Conservation (phyloP, 2,329 filamentous ascomycete species). For the Neonectria neomacrospora region DNA sequence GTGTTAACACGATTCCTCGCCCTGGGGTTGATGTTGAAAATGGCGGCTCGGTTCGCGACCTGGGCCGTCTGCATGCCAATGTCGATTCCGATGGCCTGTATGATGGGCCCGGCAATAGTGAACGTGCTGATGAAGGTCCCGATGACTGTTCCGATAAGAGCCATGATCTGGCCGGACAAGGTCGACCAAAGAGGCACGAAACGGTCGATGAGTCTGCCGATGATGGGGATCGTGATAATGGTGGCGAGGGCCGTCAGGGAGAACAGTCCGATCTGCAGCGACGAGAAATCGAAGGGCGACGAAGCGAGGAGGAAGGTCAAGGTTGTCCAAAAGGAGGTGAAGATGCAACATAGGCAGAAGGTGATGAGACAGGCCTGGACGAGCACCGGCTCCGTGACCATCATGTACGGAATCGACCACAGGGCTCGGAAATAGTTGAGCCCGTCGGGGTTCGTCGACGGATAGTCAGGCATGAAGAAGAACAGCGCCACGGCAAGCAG, state of each 20-base stretch:
- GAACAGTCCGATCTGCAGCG: slow-evolving; percentile 79
- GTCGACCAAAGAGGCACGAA: slow-evolving; percentile 76
- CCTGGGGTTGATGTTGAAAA: slow-evolving; percentile 77
- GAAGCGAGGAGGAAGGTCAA: slow-evolving; percentile 81
- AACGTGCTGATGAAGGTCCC: slow-evolving; percentile 76
- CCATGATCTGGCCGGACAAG: slow-evolving; percentile 68
- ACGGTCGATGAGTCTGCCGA: slow-evolving; percentile 74
- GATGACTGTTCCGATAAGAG: slow-evolving; percentile 70
- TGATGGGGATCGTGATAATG: slow-evolving; percentile 75
- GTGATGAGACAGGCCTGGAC: slow-evolving; percentile 75
- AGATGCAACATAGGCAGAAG: slow-evolving; percentile 66
- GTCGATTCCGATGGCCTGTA: slow-evolving; percentile 78
- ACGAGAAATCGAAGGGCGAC: slow-evolving; percentile 74
- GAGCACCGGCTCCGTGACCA: slow-evolving; percentile 73
- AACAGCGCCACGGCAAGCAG: slow-evolving; percentile 73
- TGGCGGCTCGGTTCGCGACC: slow-evolving; percentile 76
- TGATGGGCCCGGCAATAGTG: slow-evolving; percentile 75
- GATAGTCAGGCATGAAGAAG: slow-evolving; percentile 84
- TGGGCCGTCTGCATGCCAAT: slow-evolving; percentile 78
- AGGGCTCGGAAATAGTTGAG: slow-evolving; percentile 74
- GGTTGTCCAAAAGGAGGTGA: slow-evolving; percentile 70
- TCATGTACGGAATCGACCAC: slow-evolving; percentile 70
- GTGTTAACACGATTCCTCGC: slow-evolving; percentile 82
- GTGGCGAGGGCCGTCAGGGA: slow-evolving; percentile 79
- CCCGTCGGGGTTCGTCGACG: slow-evolving; percentile 73